These are phyloP conservation scores for Trametes coccinea DNA, from an alignment of 768 basidiomycete genomes.

Conservation along the genomic window DNA sequence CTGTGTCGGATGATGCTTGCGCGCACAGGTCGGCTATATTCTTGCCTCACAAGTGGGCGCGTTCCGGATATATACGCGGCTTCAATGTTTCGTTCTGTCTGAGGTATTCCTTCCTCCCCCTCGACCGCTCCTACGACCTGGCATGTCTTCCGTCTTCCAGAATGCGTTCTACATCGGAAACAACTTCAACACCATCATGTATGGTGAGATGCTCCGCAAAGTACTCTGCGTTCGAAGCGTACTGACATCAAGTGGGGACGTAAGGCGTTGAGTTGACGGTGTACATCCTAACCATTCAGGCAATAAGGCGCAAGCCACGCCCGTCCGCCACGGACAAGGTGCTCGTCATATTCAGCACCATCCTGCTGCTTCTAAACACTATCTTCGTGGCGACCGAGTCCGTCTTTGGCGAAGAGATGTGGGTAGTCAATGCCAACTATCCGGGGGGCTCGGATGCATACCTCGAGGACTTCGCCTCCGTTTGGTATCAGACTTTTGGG, in stretches of 20 bases:
- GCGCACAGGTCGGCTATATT: no score
- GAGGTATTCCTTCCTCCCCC: background rate
- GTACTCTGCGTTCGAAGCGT: background rate
- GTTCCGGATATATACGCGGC: no score
- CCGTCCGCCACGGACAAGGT: slow-evolving; percentile 14
- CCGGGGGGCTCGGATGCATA: slow-evolving; percentile 41
- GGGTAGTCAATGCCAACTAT: slow-evolving; percentile 34
- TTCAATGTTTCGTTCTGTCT: background rate
- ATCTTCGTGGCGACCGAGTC: slow-evolving; percentile 32
- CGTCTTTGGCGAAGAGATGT: slow-evolving; percentile 38
- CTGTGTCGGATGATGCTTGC: no score
- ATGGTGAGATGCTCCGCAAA: slow-evolving; percentile 16
- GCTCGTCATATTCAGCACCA: slow-evolving; percentile 28
- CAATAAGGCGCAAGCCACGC: slow-evolving; percentile 9
- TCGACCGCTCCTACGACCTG: background rate
- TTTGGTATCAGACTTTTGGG: slow-evolving; percentile 36
- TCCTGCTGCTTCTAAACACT: slow-evolving; percentile 35
- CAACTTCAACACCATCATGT: slow-evolving; percentile 31
- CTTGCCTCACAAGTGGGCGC: no score
- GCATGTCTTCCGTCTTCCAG: slow-evolving; percentile 21
- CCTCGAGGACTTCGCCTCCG: slow-evolving; percentile 27
- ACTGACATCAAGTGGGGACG: background rate
- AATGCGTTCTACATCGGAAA: slow-evolving; percentile 31
- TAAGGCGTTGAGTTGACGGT: slow-evolving; percentile 30
- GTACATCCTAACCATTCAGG: slow-evolving; percentile 28